phyloP scores from a whole-genome alignment of 1,284 basidiomycete species.

The Peniophora sp. region DNA sequence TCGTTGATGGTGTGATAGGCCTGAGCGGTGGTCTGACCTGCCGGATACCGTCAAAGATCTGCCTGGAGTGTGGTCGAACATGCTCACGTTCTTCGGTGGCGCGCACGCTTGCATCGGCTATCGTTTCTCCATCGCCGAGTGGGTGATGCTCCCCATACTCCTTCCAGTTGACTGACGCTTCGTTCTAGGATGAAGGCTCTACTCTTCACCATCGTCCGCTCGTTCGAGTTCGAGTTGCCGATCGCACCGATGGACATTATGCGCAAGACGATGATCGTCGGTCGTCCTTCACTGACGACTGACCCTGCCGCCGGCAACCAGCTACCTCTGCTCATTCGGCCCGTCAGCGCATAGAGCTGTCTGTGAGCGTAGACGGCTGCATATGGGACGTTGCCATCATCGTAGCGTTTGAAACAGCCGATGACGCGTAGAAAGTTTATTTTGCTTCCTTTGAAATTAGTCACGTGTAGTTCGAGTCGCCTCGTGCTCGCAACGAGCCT shows the following conservation, averaged over 20 bases:
- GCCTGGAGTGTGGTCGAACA: conserved; percentile 52
- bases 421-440: too few relatives aligned
- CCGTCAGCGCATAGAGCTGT: background rate
- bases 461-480: too few relatives aligned
- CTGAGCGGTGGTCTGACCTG: conserved; percentile 13
- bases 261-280: conserved; percentile 23
- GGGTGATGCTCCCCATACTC: conserved; percentile 7
- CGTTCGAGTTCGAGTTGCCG: conserved; percentile 48
- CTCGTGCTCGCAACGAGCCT: too few relatives aligned
- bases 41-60: conserved; percentile 31
- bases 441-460: too few relatives aligned
- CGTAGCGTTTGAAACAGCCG: too few relatives aligned
- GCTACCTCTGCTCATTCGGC: conserved; percentile 18
- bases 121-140: conserved; percentile 62
- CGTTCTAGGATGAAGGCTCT: conserved; percentile 40
- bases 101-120: conserved; percentile 62
- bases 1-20: conserved; percentile 5
- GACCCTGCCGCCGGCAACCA: conserved; percentile 19
- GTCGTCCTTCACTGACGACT: conserved; percentile 19
- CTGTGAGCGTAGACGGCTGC: too few relatives aligned
- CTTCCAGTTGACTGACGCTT: too few relatives aligned
- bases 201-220: conserved; percentile 48
- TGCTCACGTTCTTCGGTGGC: conserved; percentile 56
- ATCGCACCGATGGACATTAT: conserved; percentile 30
- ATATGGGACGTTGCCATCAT: too few relatives aligned